Percentiles rank a stretch among this genome's conserved stretches.
phyloP scores from a whole-genome alignment of 176 grass and related monocot species.

The Microstegium vimineum region DNA sequence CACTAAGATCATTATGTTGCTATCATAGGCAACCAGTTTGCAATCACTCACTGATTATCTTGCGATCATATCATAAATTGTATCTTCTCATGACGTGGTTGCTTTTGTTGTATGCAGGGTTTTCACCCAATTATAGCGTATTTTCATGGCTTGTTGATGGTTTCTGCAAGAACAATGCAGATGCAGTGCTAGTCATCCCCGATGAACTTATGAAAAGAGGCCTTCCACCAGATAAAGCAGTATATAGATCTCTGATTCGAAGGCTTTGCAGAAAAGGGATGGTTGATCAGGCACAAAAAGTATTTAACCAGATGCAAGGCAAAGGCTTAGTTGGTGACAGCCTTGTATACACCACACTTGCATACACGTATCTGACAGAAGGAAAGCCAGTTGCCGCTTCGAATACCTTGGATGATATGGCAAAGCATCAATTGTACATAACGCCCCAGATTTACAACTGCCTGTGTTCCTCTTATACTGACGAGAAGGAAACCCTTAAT shows the following conservation, averaged over 20 bases:
- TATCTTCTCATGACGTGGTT: constrained; percentile 4
- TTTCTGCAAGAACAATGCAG: constrained; percentile 61
- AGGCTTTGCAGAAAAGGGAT: constrained; percentile 68
- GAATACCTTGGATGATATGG: constrained; percentile 54
- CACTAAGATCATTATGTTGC: neutral
- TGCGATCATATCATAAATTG: neutral
- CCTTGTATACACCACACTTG: constrained; percentile 62
- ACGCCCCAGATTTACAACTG: constrained; percentile 61
- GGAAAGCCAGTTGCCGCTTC: constrained; percentile 45
- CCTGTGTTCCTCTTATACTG: constrained; percentile 50
- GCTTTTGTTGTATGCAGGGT: constrained; percentile 41
- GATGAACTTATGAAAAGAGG: constrained; percentile 71
- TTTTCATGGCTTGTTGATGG: constrained; percentile 81
- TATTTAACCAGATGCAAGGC: constrained; percentile 56
- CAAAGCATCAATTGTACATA: constrained; percentile 45
- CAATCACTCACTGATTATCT: neutral
- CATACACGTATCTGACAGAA: constrained; percentile 52
- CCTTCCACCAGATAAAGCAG: constrained; percentile 53
- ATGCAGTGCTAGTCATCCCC: constrained; percentile 57
- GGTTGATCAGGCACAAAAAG: constrained; percentile 58
- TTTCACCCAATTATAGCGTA: constrained; percentile 61
- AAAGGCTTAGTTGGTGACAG: constrained; percentile 57
- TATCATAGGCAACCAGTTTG: neutral
- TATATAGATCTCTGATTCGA: constrained; percentile 81
- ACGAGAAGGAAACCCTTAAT: constrained; percentile 52